These are phyloP conservation scores for Hibiscus trionum DNA, from an alignment of 345 rosid genomes.

Conservation along the genomic window DNA sequence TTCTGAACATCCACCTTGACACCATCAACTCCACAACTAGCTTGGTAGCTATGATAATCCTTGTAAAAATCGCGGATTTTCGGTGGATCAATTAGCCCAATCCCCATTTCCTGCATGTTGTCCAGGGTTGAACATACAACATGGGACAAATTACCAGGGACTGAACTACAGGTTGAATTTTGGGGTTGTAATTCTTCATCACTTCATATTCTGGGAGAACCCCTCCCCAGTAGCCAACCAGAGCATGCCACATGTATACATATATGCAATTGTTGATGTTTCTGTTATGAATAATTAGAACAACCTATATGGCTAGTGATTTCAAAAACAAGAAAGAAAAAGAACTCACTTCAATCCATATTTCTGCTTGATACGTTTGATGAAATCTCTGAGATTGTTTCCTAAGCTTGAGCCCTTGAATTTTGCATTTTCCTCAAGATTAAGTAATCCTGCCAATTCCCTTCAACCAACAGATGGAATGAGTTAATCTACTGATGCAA, in stretches of 20 bases:
- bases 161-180: conserved; percentile 29
- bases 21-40: conserved; percentile 35
- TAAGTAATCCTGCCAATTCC: conserved; percentile 25
- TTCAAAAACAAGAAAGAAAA: background rate
- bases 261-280: conserved; percentile 23
- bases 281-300: background rate
- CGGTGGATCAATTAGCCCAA: conserved; percentile 32
- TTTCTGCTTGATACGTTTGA: conserved; percentile 27
- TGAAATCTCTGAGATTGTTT: conserved; percentile 27
- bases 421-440: conserved; percentile 42
- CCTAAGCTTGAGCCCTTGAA: conserved; percentile 28
- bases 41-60: conserved; percentile 36
- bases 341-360: conserved; percentile 30
- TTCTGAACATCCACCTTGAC: conserved; percentile 44
- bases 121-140: conserved; percentile 22
- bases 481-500: background rate
- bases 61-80: conserved; percentile 31
- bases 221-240: conserved; percentile 58
- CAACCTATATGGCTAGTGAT: background rate
- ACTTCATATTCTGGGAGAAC: conserved; percentile 34
- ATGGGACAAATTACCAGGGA: conserved; percentile 35
- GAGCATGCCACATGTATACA: conserved; percentile 54
- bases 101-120: conserved; percentile 28
- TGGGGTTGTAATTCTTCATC: conserved; percentile 44
- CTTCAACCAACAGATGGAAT: background rate